These are phyloP conservation scores for Blastobotrys raffinosifermentans DNA, from an alignment of 1,139 yeast genomes.

Conservation along the genomic window DNA sequence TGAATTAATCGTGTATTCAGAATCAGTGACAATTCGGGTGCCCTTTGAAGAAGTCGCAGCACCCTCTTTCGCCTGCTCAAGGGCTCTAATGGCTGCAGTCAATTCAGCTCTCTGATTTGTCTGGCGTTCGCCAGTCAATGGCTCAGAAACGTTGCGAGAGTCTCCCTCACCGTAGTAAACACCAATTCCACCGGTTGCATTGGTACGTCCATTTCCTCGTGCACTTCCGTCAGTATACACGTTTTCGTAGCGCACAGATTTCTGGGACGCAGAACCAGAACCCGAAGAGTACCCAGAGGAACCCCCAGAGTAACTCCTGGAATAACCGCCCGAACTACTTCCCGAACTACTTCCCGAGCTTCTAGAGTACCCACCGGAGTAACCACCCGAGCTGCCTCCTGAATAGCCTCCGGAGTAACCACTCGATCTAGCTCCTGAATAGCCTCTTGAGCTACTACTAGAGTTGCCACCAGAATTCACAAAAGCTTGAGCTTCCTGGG, in stretches of 20 bases:
- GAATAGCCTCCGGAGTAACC: not conserved
- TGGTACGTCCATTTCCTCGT: slow-evolving; percentile 44
- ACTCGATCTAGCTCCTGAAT: not conserved
- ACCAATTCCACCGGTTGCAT: slow-evolving; percentile 62
- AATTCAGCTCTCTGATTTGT: slow-evolving; percentile 85
- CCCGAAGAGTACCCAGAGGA: too few relatives aligned
- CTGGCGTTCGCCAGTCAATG: slow-evolving; percentile 43
- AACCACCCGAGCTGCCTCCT: not conserved
- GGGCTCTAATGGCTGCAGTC: slow-evolving; percentile 55
- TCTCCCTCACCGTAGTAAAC: slow-evolving; percentile 60
- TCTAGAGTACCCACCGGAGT: not conserved
- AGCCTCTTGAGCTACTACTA: not conserved
- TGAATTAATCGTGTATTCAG: slow-evolving; percentile 47
- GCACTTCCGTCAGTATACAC: slow-evolving; percentile 74
- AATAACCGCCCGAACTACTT: not conserved
- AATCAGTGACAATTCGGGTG: slow-evolving; percentile 46
- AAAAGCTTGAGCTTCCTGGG: slow-evolving; percentile 42
- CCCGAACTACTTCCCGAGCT: too few relatives aligned
- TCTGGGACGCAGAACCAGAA: too few relatives aligned
- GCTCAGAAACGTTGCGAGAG: slow-evolving; percentile 47
- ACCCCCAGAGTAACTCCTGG: too few relatives aligned
- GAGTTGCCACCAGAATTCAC: slow-evolving; percentile 14
- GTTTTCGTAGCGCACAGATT: slow-evolving; percentile 3
- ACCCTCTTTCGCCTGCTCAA: slow-evolving; percentile 32
- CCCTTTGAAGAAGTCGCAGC: slow-evolving; percentile 1